Percentiles rank a stretch among this genome's conserved stretches.
Evolutionary conservation across 345 rosid species (phyloP).

Genomic region (Rhizophora apiculata): DNA sequence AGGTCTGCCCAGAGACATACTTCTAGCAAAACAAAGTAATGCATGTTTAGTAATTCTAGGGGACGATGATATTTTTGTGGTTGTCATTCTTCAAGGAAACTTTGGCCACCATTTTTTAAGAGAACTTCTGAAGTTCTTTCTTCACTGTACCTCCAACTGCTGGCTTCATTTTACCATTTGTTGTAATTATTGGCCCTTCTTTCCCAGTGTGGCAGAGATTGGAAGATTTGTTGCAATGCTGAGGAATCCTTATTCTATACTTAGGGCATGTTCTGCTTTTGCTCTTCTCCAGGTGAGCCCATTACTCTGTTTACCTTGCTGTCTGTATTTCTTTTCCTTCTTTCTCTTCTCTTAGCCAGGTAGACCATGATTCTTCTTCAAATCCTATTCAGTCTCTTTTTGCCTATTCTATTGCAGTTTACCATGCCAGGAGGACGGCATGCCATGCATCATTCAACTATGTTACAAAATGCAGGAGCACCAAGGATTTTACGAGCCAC

Average conservation of each 20-base stretch:
- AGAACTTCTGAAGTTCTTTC: neutral
- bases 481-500: constrained; percentile 27
- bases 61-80: too few relatives aligned
- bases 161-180: neutral
- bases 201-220: constrained; percentile 35
- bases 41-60: too few relatives aligned
- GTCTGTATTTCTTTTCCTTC: neutral
- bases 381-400: too few relatives aligned
- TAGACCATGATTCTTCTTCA: neutral
- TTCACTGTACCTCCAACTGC: neutral
- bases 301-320: too few relatives aligned
- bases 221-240: constrained; percentile 44
- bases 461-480: constrained; percentile 37
- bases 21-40: too few relatives aligned
- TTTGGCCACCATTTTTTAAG: too few relatives aligned
- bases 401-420: constrained; percentile 22
- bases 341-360: neutral
- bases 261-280: constrained; percentile 38
- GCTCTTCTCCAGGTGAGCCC: constrained; percentile 42
- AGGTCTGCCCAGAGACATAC: too few relatives aligned
- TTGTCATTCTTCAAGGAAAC: too few relatives aligned
- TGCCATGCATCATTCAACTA: constrained; percentile 27
- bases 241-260: constrained; percentile 31
- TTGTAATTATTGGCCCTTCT: neutral
- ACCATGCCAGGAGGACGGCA: constrained; percentile 43